Evolutionary conservation across 139 green algal species (phyloP), one percentile per base, ranked within the genome.

Genomic region (Coelastrella sp.): DNA sequence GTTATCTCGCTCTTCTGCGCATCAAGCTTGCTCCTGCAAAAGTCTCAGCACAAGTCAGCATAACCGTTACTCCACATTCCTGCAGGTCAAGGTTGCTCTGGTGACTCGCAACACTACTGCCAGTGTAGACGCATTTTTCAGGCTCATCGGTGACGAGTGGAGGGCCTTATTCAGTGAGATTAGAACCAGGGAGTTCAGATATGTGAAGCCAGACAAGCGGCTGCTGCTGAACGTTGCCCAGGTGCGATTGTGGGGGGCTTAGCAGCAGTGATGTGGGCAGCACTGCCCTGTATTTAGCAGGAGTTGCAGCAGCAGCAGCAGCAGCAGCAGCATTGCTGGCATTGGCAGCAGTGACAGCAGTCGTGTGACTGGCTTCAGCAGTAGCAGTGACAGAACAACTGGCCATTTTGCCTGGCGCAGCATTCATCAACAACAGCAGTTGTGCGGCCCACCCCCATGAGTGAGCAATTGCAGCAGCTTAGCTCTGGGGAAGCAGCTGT

Each of bases 121-220:
- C 73, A 94, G 87, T 56, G 93, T 97, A 16, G 76, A 91, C 8
- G 93, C 94, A 1, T 97, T 97, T 88, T 95, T 97, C 71, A 5
- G 73, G 60, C 83, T 94, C 20, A 91, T 97, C n/a, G 94, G 94
- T 20, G 88, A 93, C 66, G 91, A 97, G 87, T 96, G 90, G 92
- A 77, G 87, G 10, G n/a, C 4, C 5, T 76, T 94, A 16, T 97
- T 97, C 85, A 88, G 91, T 23, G 90, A 92, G 32, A 78, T 97
- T 61, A 92, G 96, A 13, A 97, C 95, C 0, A 90, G 95, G 6
- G 93, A 97, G 89, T 95, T 95, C 87, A 60, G 23, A 3, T 95
- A 92, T 59, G 95, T 97, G 22, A 97, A 97, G 89, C 95, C 95
- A 0, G 95, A 97, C 91, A 93, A 95, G 76, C 81, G 95, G 20